These are phyloP conservation scores for Gleditsia sinensis DNA, from an alignment of 306 rosid genomes.

Conservation along the genomic window DNA sequence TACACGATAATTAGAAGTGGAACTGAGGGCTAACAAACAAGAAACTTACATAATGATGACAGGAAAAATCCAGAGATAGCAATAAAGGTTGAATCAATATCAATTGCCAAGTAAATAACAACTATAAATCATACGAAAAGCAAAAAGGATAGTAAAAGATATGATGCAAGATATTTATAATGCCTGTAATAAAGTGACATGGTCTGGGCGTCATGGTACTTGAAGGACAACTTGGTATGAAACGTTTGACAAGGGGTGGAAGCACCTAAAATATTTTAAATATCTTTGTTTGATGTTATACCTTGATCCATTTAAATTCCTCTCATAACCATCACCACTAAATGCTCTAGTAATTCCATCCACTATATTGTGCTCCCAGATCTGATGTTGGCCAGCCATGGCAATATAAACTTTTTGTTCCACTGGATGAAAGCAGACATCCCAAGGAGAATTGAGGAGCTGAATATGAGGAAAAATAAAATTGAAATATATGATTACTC, in stretches of 20 bases:
- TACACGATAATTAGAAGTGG: conserved; percentile 2
- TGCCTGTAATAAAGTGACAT: conserved; percentile 11
- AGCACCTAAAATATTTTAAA: neutral
- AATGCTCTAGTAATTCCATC: conserved; percentile 70
- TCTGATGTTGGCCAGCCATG: conserved; percentile 97
- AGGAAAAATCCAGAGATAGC: conserved; percentile 21
- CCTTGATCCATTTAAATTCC: conserved; percentile 94
- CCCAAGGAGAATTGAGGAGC: conserved; percentile 99
- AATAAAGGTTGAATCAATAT: conserved; percentile 15
- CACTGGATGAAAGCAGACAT: conserved; percentile 89
- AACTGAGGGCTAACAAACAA: conserved; percentile 12
- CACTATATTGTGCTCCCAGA: conserved; percentile 77
- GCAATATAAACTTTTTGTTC: conserved; percentile 84
- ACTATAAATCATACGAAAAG: neutral
- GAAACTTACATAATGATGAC: conserved; percentile 13
- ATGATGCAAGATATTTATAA: conserved; percentile 25
- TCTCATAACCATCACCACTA: conserved; percentile 96
- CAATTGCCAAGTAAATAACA: neutral
- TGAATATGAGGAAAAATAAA: conserved; percentile 38
- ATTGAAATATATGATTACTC: neutral
- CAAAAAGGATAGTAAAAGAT: conserved; percentile 6
- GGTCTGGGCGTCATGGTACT: conserved; percentile 4
- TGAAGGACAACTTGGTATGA: neutral
- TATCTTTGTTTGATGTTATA: conserved; percentile 31
- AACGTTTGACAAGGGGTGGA: conserved; percentile 14